phyloP scores from a whole-genome alignment of 345 rosid genomes.

The Draba incana region DNA sequence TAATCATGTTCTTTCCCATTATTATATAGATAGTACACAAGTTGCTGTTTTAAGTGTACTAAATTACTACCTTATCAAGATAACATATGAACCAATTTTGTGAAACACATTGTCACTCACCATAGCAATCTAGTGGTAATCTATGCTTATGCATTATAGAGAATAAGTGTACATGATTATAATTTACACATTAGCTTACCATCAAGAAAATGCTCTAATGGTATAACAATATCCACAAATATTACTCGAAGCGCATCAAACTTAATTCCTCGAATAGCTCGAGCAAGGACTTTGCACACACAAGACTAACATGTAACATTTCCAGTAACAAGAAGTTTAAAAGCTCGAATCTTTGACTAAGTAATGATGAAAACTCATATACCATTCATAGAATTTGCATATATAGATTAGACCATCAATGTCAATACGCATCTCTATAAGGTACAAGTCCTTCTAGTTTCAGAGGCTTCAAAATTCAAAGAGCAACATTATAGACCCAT shows the following conservation, averaged over 20 bases:
- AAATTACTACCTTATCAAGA: slow-evolving; percentile 20
- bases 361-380: slow-evolving; percentile 6
- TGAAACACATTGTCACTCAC: not conserved
- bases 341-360: not conserved
- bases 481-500: slow-evolving; percentile 10
- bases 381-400: slow-evolving; percentile 2
- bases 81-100: slow-evolving; percentile 16
- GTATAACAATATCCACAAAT: no score
- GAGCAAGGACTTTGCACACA: no score
- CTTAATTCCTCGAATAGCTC: no score
- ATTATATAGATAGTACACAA: slow-evolving; percentile 3
- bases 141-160: no score
- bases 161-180: no score
- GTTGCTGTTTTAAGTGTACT: slow-evolving; percentile 27
- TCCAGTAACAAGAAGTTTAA: not conserved
- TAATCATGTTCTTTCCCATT: slow-evolving; percentile 32
- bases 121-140: no score
- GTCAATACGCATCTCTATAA: not conserved
- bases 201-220: no score
- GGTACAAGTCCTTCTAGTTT: not conserved
- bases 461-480: not conserved
- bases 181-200: no score
- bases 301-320: not conserved
- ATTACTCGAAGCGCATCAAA: not conserved
- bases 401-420: not conserved